Evolutionary conservation across 495 filamentous ascomycete genomes (phyloP).

Genomic region (Achaetomiella virescens): DNA sequence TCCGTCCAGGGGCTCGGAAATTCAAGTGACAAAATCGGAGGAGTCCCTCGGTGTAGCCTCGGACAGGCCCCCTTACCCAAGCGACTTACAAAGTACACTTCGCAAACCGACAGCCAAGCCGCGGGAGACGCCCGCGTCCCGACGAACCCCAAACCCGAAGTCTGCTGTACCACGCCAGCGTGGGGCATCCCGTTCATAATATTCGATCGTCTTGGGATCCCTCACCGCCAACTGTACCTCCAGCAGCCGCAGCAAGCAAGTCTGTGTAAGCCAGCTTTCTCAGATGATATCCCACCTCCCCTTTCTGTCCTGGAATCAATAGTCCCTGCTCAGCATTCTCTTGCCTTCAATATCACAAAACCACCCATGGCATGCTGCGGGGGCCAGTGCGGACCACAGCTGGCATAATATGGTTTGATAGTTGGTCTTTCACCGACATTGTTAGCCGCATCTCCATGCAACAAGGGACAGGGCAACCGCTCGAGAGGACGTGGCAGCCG

Average conservation of each 20-base stretch:
- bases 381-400: neutral
- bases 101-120: neutral
- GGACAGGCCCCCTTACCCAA: neutral
- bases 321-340: neutral
- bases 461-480: neutral
- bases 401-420: conserved; percentile 11
- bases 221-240: neutral
- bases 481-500: neutral
- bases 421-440: conserved; percentile 16
- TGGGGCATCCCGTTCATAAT: neutral
- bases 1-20: neutral
- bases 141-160: neutral
- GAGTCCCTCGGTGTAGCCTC: neutral
- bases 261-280: neutral
- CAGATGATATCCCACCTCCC: neutral
- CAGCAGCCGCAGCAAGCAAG: neutral
- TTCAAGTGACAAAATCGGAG: neutral
- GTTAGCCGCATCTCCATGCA: conserved; percentile 10
- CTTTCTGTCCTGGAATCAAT: neutral
- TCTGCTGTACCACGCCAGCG: neutral
- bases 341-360: neutral
- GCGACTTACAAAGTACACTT: neutral
- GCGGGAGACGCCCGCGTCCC: neutral
- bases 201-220: neutral
- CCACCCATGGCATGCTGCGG: neutral